Evolutionary conservation across 2,329 filamentous ascomycete species (phyloP), one percentile per base, ranked within the genome.

Genomic region (Cladosporium colombiae): DNA sequence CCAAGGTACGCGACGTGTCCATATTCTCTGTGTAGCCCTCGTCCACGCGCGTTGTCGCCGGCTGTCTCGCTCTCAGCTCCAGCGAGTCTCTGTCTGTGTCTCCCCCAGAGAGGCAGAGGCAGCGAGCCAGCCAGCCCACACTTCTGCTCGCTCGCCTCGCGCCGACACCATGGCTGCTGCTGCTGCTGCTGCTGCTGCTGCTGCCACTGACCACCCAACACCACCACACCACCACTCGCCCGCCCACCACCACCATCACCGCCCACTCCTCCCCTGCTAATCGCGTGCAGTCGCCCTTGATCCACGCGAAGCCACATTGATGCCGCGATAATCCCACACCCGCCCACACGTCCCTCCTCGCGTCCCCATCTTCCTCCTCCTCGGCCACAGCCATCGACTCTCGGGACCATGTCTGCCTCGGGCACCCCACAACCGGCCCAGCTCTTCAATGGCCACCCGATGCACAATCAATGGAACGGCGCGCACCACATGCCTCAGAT

Each of bases 401-500:
- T 25, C 23, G 25, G 56, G 57, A 65, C 55, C 55, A 65, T 65
- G 63, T 60, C 63, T 40, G 63, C 63, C 55, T 60, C 63, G 49
- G 63, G 63, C 61, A 65, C 64, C 49, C 64, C 58, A 37, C 56
- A 62, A 46, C 65, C 61, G 7, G 53, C 59, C 21, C 44, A 53
- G 40, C 60, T 63, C 18, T 66, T 58, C 63, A 65, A 67, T 59
- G 63, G 58, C 49, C 62, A 60, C 23, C 61, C 29, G n/a, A 67
- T 63, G 61, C 61, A 63, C 50, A 55, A 55, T 37, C 65, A 67
- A 65, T 67, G 65, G 65, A 67, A 67, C 29, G 55, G 56, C 57
- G 61, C 57, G 44, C 55, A 63, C 31, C 35, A 53, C 23, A 56
- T 63, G 61, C 70, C 70, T 64, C 68, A 72, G 33, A 69, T 73